Conservation (phyloP, 257 asterid genomes). For the Solanum virginianum region DNA sequence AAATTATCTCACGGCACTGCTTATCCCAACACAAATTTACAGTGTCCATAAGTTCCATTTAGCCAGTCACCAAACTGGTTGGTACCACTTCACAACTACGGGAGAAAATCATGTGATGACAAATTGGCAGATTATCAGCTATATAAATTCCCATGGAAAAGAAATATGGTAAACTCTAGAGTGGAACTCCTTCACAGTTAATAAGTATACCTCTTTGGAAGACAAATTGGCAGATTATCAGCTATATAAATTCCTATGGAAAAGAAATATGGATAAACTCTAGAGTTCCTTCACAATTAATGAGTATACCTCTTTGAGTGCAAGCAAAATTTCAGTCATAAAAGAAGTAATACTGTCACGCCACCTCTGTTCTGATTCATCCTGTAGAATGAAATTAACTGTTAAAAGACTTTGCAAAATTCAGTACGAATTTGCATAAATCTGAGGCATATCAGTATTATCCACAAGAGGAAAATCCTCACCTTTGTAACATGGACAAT, state of each 20-base stretch:
- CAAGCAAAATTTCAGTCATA: conserved; percentile 82
- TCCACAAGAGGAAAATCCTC: conserved; percentile 3
- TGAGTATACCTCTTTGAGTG: conserved; percentile 70
- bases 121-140: not conserved
- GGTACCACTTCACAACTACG: not conserved
- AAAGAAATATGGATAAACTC: not conserved
- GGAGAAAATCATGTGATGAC: not conserved
- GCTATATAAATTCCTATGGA: not conserved
- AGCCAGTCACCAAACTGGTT: not conserved
- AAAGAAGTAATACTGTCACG: too few species aligned
- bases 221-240: not conserved
- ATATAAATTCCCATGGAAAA: not conserved
- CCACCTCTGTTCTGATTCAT: too few species aligned
- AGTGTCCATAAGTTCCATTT: not conserved
- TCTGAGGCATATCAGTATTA: not conserved
- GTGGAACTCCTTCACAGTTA: not conserved
- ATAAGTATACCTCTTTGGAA: conserved; percentile 41
- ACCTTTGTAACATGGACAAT: conserved; percentile 73
- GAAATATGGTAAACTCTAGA: not conserved
- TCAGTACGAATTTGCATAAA: not conserved
- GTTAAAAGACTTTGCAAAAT: not conserved
- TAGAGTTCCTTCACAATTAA: not conserved
- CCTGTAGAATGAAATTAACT: conserved; percentile 9
- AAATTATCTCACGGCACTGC: not conserved
- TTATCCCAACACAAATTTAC: not conserved